Evolutionary conservation across 805 yeast species (phyloP).

Genomic region (Brettanomyces sp.): DNA sequence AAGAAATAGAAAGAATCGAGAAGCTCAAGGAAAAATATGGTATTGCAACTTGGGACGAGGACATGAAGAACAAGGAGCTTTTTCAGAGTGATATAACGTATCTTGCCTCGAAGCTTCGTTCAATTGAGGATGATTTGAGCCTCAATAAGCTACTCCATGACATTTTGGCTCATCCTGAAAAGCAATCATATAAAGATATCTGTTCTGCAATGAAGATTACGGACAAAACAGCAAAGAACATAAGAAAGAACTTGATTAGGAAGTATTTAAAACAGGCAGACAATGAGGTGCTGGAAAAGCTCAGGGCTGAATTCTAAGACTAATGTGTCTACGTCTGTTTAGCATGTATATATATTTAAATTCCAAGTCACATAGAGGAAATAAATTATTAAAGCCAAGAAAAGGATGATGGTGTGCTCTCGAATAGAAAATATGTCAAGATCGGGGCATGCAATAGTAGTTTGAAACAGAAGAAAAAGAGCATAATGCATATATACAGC

Average conservation of each 20-base stretch:
- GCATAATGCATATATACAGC: background rate
- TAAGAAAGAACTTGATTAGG: slow-evolving; percentile 64
- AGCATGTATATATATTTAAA: background rate
- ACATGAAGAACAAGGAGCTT: slow-evolving; percentile 21
- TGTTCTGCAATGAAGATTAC: slow-evolving; percentile 26
- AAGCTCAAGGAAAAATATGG: slow-evolving; percentile 26
- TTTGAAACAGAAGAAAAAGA: background rate
- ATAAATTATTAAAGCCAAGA: background rate
- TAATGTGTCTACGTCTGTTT: background rate
- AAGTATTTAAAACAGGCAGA: slow-evolving; percentile 35
- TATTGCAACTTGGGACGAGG: slow-evolving; percentile 16
- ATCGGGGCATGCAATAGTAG: background rate
- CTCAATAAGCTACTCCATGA: slow-evolving; percentile 10
- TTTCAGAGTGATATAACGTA: slow-evolving; percentile 19
- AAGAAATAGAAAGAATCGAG: slow-evolving; percentile 29
- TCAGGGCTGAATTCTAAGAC: slow-evolving; percentile 14
- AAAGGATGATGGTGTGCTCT: background rate
- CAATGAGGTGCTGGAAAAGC: slow-evolving; percentile 15
- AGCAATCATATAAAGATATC: slow-evolving; percentile 28
- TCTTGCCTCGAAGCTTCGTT: slow-evolving; percentile 14
- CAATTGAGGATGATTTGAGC: slow-evolving; percentile 12
- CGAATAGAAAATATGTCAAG: background rate
- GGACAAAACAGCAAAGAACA: slow-evolving; percentile 38
- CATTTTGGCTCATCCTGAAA: slow-evolving; percentile 20
- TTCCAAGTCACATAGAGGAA: slow-evolving; percentile 3